Base-by-base conservation (phyloP, 495 filamentous ascomycete genomes). In the Paragyromitra xinjiangensis region DNA sequence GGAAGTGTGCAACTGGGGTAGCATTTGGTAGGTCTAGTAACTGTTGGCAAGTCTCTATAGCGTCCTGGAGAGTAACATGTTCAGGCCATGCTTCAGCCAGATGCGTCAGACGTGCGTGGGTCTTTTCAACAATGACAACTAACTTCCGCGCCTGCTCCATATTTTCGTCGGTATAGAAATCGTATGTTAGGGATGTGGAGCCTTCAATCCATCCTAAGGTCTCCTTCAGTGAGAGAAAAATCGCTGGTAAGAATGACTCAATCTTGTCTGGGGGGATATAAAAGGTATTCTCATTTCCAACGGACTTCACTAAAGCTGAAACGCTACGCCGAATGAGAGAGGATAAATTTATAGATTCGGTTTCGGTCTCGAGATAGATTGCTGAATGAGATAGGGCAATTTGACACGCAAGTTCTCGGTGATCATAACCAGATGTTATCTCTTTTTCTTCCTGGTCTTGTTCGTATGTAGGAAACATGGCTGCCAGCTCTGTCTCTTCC, bases 101-200 rank as follows among this genome's bases (percentile, higher is more conserved):
- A 26, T 48, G n/a, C 1, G 87, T 85, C 82, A 97, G 95, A 7
- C 92, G 90, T 71, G 85, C 81, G 77, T 90, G 90, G 51, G 93
- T 88, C 24, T 88, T 86, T 72, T 89, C 87, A 29, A 93, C 85
- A 8, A 97, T 84, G 6, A 68, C 81, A 6, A 94, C 87, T 3
- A 97, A 85, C 69, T 89, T 93, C 62, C 89, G 88, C 3, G 91
- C 89, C 85, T 98, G 92, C 1, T 81, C 81, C 16, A 93, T 83
- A 77, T 97, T 97, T 7, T 90, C 81, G 80, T 96, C 91, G 1
- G 88, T 91, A 83, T 98, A 99, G 85, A 98, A 97, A 83, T 97
- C 96, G 84, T 94, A 96, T 12, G 85, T 85, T 79, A 80, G 82
- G 24, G 67, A 77, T 56, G 62, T 81, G 45, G 50, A 58, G 34